These are phyloP conservation scores for Erodium chrysanthum DNA, from an alignment of 441 rosid genomes.

Conservation along the genomic window DNA sequence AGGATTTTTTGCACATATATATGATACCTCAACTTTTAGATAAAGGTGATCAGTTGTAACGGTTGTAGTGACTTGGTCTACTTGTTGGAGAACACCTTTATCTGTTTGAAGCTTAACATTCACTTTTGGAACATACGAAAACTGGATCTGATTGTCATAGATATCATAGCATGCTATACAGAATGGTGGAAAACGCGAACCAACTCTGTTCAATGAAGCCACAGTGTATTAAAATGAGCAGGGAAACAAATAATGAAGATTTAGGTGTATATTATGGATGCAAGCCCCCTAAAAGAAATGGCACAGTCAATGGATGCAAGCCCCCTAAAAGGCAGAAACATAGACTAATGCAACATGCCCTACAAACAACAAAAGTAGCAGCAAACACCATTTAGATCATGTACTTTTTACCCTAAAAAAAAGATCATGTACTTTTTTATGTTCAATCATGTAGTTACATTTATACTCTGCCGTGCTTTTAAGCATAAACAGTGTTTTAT, in stretches of 20 bases:
- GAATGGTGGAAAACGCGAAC: conserved; percentile 34
- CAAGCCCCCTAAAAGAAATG: no score
- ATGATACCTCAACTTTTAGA: conserved; percentile 40
- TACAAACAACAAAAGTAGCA: background rate
- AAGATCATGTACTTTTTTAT: background rate
- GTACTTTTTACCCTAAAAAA: no score
- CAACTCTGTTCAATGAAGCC: conserved; percentile 35
- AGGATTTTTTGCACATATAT: background rate
- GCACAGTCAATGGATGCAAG: background rate
- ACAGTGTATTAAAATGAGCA: background rate
- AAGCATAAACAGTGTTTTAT: no score
- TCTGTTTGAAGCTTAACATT: conserved; percentile 24
- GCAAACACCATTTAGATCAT: background rate
- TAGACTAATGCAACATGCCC: background rate
- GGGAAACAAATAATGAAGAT: background rate
- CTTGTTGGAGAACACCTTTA: conserved; percentile 8
- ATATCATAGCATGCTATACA: conserved; percentile 42
- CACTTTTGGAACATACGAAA: conserved; percentile 32
- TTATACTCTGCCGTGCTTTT: no score
- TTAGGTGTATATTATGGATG: background rate
- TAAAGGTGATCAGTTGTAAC: conserved; percentile 26
- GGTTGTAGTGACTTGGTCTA: conserved; percentile 23
- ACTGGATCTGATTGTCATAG: conserved; percentile 35
- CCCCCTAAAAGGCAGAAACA: background rate
- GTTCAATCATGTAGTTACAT: background rate